Evolutionary conservation across 306 rosid species (phyloP).

Genomic region (Cucurbita ficifolia): DNA sequence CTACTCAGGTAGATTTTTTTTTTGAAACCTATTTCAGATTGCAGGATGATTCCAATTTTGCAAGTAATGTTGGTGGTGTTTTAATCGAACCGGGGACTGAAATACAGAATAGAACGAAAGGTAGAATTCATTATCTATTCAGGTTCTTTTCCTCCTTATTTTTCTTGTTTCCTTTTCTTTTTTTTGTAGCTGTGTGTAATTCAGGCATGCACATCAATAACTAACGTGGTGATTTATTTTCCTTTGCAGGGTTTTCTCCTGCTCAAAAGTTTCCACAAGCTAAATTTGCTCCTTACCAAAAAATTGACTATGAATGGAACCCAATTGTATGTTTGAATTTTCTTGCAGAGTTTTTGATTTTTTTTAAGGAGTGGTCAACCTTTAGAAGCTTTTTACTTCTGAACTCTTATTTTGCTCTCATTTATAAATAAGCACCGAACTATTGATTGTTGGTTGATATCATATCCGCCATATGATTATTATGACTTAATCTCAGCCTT

Average conservation of each 20-base stretch:
- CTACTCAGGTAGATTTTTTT: not conserved
- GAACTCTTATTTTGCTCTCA: constrained; percentile 10
- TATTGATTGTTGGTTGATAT: not conserved
- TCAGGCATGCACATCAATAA: not conserved
- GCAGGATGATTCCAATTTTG: constrained; percentile 37
- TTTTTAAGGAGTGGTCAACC: not conserved
- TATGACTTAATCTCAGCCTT: not conserved
- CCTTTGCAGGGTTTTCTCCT: constrained; percentile 66
- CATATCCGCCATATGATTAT: not conserved
- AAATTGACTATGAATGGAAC: constrained; percentile 61
- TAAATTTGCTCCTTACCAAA: constrained; percentile 53
- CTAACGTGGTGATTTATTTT: constrained; percentile 16
- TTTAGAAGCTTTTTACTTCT: not conserved
- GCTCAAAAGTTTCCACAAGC: constrained; percentile 73
- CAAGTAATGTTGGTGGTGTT: constrained; percentile 48
- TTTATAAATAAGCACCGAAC: not conserved
- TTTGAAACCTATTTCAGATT: constrained; percentile 27
- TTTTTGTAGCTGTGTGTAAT: not conserved
- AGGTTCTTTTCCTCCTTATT: not conserved
- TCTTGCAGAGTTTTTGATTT: not conserved
- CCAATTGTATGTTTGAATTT: constrained; percentile 40
- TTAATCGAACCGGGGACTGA: constrained; percentile 41
- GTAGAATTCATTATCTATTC: constrained; percentile 17
- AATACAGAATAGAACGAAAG: constrained; percentile 19
- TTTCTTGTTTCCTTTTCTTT: not conserved